These are phyloP conservation scores for Leccinum rimulosum DNA, from an alignment of 768 basidiomycete genomes.

Conservation along the genomic window DNA sequence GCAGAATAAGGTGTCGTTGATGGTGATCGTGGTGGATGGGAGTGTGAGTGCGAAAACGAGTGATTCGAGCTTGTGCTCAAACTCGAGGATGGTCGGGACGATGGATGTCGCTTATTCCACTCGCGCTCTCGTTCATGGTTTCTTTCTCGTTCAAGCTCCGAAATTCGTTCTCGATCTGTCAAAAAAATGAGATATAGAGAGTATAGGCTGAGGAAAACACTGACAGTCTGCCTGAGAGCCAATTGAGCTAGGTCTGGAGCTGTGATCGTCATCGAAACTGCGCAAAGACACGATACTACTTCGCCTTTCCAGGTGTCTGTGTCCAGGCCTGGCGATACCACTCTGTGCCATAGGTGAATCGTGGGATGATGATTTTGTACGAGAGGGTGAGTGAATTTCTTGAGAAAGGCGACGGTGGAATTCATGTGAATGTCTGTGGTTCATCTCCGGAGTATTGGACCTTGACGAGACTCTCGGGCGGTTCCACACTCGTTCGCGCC, in stretches of 20 bases:
- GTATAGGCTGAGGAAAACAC: conserved; percentile 19
- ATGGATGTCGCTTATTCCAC: conserved; percentile 50
- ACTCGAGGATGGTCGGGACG: conserved; percentile 44
- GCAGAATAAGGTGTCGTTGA: conserved; percentile 37
- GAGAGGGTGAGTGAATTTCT: conserved; percentile 28
- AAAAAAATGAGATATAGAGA: neutral
- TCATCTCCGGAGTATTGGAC: conserved; percentile 25
- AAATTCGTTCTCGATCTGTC: conserved; percentile 45
- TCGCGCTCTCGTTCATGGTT: conserved; percentile 49
- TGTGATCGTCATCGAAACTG: conserved; percentile 40
- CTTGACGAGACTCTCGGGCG: conserved; percentile 28
- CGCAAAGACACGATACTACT: conserved; percentile 41
- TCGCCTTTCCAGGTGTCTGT: conserved; percentile 23
- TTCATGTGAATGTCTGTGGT: conserved; percentile 28
- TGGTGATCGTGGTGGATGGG: conserved; percentile 39
- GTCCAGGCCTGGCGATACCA: conserved; percentile 5
- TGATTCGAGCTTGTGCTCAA: conserved; percentile 36
- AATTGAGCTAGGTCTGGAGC: conserved; percentile 44
- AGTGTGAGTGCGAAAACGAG: conserved; percentile 35
- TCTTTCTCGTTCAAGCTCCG: conserved; percentile 43
- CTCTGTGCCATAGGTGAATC: conserved; percentile 14
- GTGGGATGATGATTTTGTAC: conserved; percentile 18
- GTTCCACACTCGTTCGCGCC: conserved; percentile 53
- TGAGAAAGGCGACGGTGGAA: conserved; percentile 27
- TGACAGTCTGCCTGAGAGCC: conserved; percentile 54